Base-by-base conservation (phyloP, 371 early-diverging fungal genomes). In the Batkoa obscura region DNA sequence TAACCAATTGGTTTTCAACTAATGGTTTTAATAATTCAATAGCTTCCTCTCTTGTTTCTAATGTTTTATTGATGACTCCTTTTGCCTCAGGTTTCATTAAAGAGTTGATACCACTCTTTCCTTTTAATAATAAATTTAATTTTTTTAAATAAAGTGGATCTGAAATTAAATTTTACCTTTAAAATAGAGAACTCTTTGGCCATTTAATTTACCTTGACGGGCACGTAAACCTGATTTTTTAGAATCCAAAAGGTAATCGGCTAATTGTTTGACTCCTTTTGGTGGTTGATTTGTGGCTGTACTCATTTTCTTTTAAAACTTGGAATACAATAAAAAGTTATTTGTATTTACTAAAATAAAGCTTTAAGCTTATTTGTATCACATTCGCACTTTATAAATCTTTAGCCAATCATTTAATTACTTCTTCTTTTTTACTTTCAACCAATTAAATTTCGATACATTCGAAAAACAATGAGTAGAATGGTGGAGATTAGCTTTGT, bases 161-260 rank as follows among this genome's bases (percentile, higher is more conserved):
- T 3, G 30, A 17, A 0, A 49, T 57, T 13, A 45, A 45, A 45
- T 45, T 45, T 60, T 70, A 80, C 90, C 94, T 68, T 91, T 88
- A 64, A 94, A 94, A 69, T 83, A 96, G 38, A 86, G 83, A 4
- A 94, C 86, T 48, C 95, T 73, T 42, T 81, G 79, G 32, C 93
- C 97, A 61, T 88, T 86, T 37, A 94, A 72, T 39, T 90, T 79
- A 56, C 95, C 94, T 62, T 86, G 80, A 60, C 88, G 74, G 43
- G 79, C 68, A 62, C 81, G 84, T 50, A 94, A 64, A 23, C 84
- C 80, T 0, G 87, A 84, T 45, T 73, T 70, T 43, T 77, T 63
- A 3, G 71, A 60, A 57, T 68, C 75, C 50, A 75, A 63, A 32
- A 87, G 72, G 60, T 72, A 87, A 60, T 74, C 68, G 31, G 80